Evolutionary conservation across 495 filamentous ascomycete species (phyloP).

Genomic region (Tuber umbilicatum): DNA sequence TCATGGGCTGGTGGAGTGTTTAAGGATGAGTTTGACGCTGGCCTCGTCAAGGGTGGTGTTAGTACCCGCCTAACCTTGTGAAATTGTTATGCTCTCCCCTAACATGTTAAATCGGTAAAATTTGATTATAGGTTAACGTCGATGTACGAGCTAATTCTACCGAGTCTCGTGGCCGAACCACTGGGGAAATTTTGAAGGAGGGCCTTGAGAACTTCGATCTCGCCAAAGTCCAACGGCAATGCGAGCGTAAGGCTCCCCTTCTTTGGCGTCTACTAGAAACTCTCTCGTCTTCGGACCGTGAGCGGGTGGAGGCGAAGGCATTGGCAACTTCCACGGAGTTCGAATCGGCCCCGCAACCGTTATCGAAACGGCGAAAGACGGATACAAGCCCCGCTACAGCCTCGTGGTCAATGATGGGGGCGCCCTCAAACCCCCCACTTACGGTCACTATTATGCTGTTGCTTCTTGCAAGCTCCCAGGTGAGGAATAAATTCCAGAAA

Average conservation of each 20-base stretch:
- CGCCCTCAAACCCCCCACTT: constrained; percentile 26
- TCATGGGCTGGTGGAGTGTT: constrained; percentile 36
- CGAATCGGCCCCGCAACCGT: constrained; percentile 18
- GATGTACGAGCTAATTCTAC: constrained; percentile 35
- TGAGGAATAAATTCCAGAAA: constrained; percentile 35
- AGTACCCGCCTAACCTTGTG: constrained; percentile 16
- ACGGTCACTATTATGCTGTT: constrained; percentile 33
- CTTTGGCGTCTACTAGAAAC: constrained; percentile 33
- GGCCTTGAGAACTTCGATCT: constrained; percentile 30
- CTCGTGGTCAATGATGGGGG: not conserved
- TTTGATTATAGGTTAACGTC: constrained; percentile 31
- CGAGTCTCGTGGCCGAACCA: constrained; percentile 33
- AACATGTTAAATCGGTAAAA: not conserved
- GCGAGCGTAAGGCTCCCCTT: constrained; percentile 32
- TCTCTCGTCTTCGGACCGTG: constrained; percentile 31
- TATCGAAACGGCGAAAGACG: constrained; percentile 22
- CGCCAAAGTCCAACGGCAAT: constrained; percentile 31
- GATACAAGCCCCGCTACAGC: constrained; percentile 11
- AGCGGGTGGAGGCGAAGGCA: constrained; percentile 26
- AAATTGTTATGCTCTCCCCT: not conserved
- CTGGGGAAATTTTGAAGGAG: constrained; percentile 32
- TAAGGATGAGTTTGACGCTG: constrained; percentile 35
- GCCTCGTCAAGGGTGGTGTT: constrained; percentile 37
- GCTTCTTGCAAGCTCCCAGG: constrained; percentile 30
- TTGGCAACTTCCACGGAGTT: constrained; percentile 3